Percentiles rank a stretch among this genome's conserved stretches.
Evolutionary conservation across 345 rosid genomes (phyloP).

Genomic region (Streptanthus diversifolius): DNA sequence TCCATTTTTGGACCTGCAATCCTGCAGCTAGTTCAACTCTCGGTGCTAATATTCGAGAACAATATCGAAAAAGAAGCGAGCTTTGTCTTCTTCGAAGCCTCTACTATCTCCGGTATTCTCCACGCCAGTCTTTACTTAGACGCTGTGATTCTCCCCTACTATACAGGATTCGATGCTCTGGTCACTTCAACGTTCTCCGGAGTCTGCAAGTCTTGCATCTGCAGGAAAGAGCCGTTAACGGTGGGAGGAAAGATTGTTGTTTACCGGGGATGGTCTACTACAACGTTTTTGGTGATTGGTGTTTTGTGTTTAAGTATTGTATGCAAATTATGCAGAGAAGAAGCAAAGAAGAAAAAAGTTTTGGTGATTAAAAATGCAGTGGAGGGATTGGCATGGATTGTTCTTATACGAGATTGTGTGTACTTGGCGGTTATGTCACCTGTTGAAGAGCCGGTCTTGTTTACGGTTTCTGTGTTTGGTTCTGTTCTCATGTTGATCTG

Average conservation of each 20-base stretch:
- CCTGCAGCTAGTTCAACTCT: constrained; percentile 54
- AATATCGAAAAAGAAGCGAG: constrained; percentile 47
- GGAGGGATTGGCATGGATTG: constrained; percentile 49
- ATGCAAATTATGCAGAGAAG: constrained; percentile 34
- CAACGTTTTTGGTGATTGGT: constrained; percentile 55
- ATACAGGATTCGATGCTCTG: constrained; percentile 81
- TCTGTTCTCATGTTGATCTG: constrained; percentile 50
- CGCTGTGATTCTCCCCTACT: constrained; percentile 68
- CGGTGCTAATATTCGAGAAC: constrained; percentile 54
- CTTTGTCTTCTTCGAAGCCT: constrained; percentile 64
- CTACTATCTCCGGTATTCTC: constrained; percentile 71
- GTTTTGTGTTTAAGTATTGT: constrained; percentile 51
- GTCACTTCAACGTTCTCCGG: constrained; percentile 59
- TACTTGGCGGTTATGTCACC: constrained; percentile 45
- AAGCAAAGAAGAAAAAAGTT: constrained; percentile 24
- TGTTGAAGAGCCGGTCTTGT: constrained; percentile 36
- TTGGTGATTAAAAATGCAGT: constrained; percentile 18
- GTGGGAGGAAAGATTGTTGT: constrained; percentile 66
- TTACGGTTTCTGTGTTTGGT: constrained; percentile 41
- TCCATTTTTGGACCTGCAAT: constrained; percentile 62
- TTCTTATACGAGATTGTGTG: constrained; percentile 48
- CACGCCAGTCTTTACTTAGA: constrained; percentile 77
- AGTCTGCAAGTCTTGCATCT: constrained; percentile 67
- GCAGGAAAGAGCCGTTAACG: constrained; percentile 53
- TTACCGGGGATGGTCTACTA: constrained; percentile 59